A percentile compares a stretch with the other conserved stretches of the same genome.
These are phyloP conservation scores for Pythium periplocum DNA, from an alignment of 352 stramenopile genomes.

Conservation along the genomic window DNA sequence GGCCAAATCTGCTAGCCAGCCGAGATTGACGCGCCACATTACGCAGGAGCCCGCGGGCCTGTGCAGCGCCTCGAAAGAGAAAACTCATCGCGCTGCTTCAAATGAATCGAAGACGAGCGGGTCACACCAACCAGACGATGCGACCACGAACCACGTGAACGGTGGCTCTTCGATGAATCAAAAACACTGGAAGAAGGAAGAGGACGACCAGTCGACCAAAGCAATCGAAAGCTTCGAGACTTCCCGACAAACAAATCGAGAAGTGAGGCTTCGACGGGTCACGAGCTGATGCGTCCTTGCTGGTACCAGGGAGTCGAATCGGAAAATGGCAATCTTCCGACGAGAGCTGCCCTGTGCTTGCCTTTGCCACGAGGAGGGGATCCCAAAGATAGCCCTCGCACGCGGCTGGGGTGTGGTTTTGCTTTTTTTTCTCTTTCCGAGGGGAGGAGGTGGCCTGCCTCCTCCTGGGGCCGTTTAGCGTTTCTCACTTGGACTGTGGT, in stretches of 20 bases:
- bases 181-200: too few relatives aligned
- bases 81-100: conserved; percentile 27
- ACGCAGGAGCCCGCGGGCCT: conserved; percentile 25
- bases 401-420: background rate
- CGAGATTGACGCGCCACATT: conserved; percentile 21
- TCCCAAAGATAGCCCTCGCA: conserved; percentile 1
- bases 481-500: conserved; percentile 12
- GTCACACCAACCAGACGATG: too few relatives aligned
- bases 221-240: too few relatives aligned
- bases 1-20: conserved; percentile 51
- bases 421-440: conserved; percentile 4
- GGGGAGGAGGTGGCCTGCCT: conserved; percentile 17
- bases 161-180: too few relatives aligned
- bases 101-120: background rate
- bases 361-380: background rate
- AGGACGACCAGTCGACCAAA: too few relatives aligned
- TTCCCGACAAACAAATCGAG: background rate
- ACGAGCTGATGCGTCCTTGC: too few relatives aligned
- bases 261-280: background rate
- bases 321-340: conserved; percentile 7
- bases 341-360: conserved; percentile 5
- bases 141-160: too few relatives aligned
- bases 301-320: conserved; percentile 9
- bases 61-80: conserved; percentile 27
- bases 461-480: conserved; percentile 14